Conservation (phyloP, 768 basidiomycete species). For the Russula sp. region DNA sequence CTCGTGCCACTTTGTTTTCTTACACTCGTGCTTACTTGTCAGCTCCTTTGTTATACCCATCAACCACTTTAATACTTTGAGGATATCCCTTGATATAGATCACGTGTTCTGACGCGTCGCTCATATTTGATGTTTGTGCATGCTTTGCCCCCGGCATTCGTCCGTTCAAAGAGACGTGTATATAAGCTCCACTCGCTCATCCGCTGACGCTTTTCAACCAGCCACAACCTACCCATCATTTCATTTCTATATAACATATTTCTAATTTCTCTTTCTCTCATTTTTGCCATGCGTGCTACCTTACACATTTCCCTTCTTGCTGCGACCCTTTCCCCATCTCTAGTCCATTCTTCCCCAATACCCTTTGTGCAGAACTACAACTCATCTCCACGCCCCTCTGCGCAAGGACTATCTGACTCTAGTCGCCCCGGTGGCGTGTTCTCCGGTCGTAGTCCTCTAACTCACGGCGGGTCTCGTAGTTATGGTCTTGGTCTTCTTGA, state of each 20-base stretch:
- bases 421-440: constrained; percentile 20
- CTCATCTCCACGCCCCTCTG: constrained; percentile 13
- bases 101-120: constrained; percentile 22
- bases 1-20: constrained; percentile 15
- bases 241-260: constrained; percentile 3
- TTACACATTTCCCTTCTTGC: constrained; percentile 24
- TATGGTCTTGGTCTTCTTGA: constrained; percentile 21
- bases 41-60: constrained; percentile 13
- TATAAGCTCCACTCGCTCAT: constrained; percentile 12
- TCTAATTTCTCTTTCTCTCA: constrained; percentile 12
- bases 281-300: constrained; percentile 20
- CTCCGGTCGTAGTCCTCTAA: constrained; percentile 7
- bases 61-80: neutral
- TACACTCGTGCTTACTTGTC: constrained; percentile 4
- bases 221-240: neutral
- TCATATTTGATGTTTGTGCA: constrained; percentile 22
- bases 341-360: constrained; percentile 22
- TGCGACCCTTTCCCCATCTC: constrained; percentile 23
- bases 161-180: neutral
- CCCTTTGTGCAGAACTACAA: constrained; percentile 17
- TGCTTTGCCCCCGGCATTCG: constrained; percentile 11
- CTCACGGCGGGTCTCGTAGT: constrained; percentile 7
- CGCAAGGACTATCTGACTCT: constrained; percentile 12
- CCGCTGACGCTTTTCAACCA: constrained; percentile 3
- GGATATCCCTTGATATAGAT: constrained; percentile 4